Conservation (phyloP, 805 yeast species). For the Saturnispora gosingensis region DNA sequence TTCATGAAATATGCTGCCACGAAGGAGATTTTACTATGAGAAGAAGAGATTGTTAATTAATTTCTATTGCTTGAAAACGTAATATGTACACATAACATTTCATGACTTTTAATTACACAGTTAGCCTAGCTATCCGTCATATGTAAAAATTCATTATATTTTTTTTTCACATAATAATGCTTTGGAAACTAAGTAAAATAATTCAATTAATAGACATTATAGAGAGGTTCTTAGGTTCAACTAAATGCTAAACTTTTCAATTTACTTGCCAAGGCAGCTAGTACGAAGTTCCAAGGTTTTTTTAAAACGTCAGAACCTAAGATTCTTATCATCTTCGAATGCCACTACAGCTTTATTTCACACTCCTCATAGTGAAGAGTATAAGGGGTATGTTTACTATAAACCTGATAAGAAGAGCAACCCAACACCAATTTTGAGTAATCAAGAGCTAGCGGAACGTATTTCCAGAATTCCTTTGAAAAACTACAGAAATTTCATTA, state of each 20-base stretch:
- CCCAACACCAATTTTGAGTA: conserved; percentile 18
- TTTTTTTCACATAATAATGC: not conserved
- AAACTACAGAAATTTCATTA: conserved; percentile 81
- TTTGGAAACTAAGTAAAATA: not conserved
- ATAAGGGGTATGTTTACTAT: conserved; percentile 23
- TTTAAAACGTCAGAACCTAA: not conserved
- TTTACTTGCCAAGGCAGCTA: not conserved
- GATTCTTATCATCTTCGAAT: not conserved
- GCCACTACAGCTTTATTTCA: not conserved
- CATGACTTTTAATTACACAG: too few species aligned
- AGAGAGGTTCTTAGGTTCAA: not conserved
- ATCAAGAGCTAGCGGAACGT: conserved; percentile 30
- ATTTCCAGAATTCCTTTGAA: conserved; percentile 74
- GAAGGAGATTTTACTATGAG: too few species aligned
- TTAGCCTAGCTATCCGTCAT: not conserved
- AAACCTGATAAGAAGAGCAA: conserved; percentile 21
- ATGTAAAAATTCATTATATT: not conserved
- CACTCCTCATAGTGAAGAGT: conserved; percentile 13
- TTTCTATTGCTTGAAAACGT: too few species aligned
- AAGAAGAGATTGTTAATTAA: not conserved
- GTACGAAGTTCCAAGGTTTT: not conserved
- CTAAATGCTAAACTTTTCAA: not conserved
- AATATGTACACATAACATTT: too few species aligned
- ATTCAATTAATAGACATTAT: not conserved
- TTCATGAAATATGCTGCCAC: too few species aligned